Conservation (phyloP, 1,284 basidiomycete genomes). For the Chalciporus sp. region DNA sequence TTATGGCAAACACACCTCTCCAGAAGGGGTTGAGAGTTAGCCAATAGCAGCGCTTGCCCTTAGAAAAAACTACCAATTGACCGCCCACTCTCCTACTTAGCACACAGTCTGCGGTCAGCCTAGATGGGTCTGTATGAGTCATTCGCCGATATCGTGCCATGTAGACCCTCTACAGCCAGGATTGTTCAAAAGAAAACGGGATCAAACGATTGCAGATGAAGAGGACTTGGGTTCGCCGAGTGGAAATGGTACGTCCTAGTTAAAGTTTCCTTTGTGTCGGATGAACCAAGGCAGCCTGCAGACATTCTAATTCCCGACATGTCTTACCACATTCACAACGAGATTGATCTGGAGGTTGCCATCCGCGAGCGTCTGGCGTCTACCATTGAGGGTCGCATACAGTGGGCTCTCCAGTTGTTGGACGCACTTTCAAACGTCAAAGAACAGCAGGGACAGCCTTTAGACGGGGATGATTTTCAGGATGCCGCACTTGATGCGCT, state of each 20-base stretch:
- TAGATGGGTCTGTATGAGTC: slow-evolving; percentile 29
- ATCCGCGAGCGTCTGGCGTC: slow-evolving; percentile 56
- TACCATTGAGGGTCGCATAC: slow-evolving; percentile 61
- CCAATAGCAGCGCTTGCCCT: too few relatives aligned
- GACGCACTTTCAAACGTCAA: slow-evolving; percentile 43
- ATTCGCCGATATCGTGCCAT: slow-evolving; percentile 16
- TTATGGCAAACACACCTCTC: slow-evolving; percentile 1
- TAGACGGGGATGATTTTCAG: slow-evolving; percentile 40
- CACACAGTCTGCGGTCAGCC: slow-evolving; percentile 2
- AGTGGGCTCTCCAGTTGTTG: slow-evolving; percentile 64
- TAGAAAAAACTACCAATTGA: too few relatives aligned
- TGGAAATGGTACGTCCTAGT: slow-evolving; percentile 23
- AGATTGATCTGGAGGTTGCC: slow-evolving; percentile 67
- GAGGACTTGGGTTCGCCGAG: slow-evolving; percentile 12
- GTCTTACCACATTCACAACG: slow-evolving; percentile 38
- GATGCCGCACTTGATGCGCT: slow-evolving; percentile 60
- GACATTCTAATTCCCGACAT: slow-evolving; percentile 20
- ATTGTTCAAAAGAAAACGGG: slow-evolving; percentile 11
- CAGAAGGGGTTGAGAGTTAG: slow-evolving; percentile 7
- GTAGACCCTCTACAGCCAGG: slow-evolving; percentile 17
- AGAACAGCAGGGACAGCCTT: slow-evolving; percentile 16
- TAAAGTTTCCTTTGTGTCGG: background rate
- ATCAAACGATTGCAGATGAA: slow-evolving; percentile 12
- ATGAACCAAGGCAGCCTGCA: slow-evolving; percentile 5
- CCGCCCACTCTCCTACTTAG: background rate